Evolutionary conservation across 2,329 filamentous ascomycete species (phyloP), one percentile per base, ranked within the genome.

Genomic region (Didymella pomorum): DNA sequence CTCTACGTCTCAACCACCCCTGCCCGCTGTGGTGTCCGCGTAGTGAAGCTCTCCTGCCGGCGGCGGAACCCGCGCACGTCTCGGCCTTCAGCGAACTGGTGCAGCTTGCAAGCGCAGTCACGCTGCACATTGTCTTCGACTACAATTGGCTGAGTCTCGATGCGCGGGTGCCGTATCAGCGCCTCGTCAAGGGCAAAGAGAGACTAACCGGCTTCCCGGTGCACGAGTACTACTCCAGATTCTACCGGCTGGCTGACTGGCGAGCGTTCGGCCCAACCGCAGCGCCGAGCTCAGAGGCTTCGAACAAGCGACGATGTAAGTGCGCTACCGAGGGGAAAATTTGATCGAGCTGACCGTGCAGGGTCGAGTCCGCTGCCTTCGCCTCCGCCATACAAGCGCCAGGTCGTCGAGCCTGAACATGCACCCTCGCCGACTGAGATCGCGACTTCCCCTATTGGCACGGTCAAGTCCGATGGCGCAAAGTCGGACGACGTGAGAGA

Each of bases 21-120:
- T 50, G 35, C 18, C 47, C 47, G 11, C 33, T 50, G 10, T 50
- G 47, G 47, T 50, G 47, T 21, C 33, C 47, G 31, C 43, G 16
- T 20, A n/a, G 9, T 18, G 43, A 45, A 12, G 23, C 6, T 10
- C 18, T 45, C 8, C 3, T 18, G 43, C 43, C 43, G 25, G n/a
- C 28, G n/a, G 16, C 25, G 2, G n/a, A 28, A 8, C 7, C 43
- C 26, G n/a, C 25, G 43, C 43, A 12, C 25, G 43, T 45, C n/a
- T 26, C 8, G 6, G 25, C 43, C 10, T 45, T 45, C 43, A 45
- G 25, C 10, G 43, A 31, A n/a, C n/a, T 45, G n/a, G 43, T 45
- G 43, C 25, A 29, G 29, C 46, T 49, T 14, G 46, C 46, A 7
- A 37, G 28, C 7, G 46, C 46, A 2, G 33, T 31, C 5, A 37